A percentile compares a stretch with the other conserved stretches of the same genome.
phyloP scores from a whole-genome alignment of 257 asterid species.

The Linderniella brevidens region DNA sequence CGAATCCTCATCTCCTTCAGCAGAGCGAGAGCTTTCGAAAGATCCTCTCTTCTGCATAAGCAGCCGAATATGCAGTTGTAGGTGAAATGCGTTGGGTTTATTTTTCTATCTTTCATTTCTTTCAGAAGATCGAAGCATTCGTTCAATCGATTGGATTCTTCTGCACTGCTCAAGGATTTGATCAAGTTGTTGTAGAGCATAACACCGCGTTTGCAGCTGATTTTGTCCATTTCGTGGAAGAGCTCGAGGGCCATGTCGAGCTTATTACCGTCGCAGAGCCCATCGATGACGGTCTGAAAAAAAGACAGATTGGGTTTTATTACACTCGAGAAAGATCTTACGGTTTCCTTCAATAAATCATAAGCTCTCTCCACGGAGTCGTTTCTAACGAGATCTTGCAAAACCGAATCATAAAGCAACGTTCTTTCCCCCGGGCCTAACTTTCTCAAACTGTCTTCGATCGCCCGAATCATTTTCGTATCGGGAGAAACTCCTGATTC shows the following conservation, averaged over 20 bases:
- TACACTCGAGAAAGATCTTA: slow-evolving; percentile 13
- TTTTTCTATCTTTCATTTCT: slow-evolving; percentile 51
- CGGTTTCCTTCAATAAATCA: slow-evolving; percentile 29
- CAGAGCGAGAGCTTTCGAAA: slow-evolving; percentile 38
- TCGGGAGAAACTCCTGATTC: slow-evolving; percentile 45
- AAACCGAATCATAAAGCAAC: slow-evolving; percentile 27
- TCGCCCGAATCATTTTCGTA: slow-evolving; percentile 27
- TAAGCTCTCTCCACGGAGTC: slow-evolving; percentile 50
- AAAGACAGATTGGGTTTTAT: slow-evolving; percentile 30
- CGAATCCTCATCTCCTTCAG: slow-evolving; percentile 50
- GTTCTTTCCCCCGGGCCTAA: slow-evolving; percentile 26
- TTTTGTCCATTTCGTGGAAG: slow-evolving; percentile 33
- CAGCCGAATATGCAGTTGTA: slow-evolving; percentile 69
- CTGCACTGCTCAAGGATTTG: slow-evolving; percentile 32
- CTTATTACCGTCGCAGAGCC: slow-evolving; percentile 43
- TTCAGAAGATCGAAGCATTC: slow-evolving; percentile 44
- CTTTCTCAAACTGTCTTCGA: slow-evolving; percentile 25
- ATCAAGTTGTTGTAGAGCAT: slow-evolving; percentile 57
- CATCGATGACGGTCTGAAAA: slow-evolving; percentile 50
- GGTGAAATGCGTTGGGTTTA: slow-evolving; percentile 69
- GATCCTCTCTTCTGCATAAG: slow-evolving; percentile 52
- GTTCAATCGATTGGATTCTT: slow-evolving; percentile 21
- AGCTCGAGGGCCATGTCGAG: slow-evolving; percentile 52
- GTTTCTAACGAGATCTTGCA: slow-evolving; percentile 35
- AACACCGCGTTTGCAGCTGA: slow-evolving; percentile 37